phyloP scores from a whole-genome alignment of 2,329 filamentous ascomycete genomes.

The Fusarium azukiicola region DNA sequence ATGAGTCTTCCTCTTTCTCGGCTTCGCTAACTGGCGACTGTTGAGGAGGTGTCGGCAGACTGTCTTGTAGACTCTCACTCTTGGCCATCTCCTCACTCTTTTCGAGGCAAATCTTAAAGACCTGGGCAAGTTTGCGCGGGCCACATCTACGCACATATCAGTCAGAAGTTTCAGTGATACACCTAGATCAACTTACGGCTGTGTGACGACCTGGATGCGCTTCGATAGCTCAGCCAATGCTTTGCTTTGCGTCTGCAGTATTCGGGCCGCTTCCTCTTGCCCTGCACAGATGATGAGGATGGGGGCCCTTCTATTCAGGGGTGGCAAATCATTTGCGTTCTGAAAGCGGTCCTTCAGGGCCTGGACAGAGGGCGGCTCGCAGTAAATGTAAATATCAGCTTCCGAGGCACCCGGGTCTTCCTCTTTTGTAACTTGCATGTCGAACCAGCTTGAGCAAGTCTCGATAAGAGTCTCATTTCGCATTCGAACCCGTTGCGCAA shows the following conservation, averaged over 20 bases:
- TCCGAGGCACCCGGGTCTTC: constrained; percentile 10
- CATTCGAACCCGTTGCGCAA: constrained; percentile 44
- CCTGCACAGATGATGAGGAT: constrained; percentile 57
- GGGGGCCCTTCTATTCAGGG: constrained; percentile 40
- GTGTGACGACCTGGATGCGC: constrained; percentile 57
- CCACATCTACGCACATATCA: constrained; percentile 46
- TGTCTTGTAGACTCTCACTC: accelerated
- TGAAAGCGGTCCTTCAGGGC: constrained; percentile 41
- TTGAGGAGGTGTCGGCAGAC: background rate
- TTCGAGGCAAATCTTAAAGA: constrained; percentile 51
- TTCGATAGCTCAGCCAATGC: constrained; percentile 49
- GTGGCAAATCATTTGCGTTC: background rate
- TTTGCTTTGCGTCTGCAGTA: constrained; percentile 49
- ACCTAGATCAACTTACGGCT: constrained; percentile 51
- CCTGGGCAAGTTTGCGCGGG: constrained; percentile 56
- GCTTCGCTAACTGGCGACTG: background rate
- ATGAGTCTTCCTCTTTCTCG: background rate
- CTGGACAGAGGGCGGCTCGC: constrained; percentile 50
- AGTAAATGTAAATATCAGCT: constrained; percentile 54
- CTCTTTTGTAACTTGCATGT: constrained; percentile 55
- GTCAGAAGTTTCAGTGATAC: accelerated
- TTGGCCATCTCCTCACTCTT: constrained; percentile 1
- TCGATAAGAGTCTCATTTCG: constrained; percentile 56
- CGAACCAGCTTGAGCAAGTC: constrained; percentile 60
- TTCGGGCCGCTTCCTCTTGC: constrained; percentile 55